A percentile compares a stretch with the other conserved stretches of the same genome.
Evolutionary conservation across 1,284 basidiomycete species (phyloP).

Genomic region (Rhodotorula sp.): DNA sequence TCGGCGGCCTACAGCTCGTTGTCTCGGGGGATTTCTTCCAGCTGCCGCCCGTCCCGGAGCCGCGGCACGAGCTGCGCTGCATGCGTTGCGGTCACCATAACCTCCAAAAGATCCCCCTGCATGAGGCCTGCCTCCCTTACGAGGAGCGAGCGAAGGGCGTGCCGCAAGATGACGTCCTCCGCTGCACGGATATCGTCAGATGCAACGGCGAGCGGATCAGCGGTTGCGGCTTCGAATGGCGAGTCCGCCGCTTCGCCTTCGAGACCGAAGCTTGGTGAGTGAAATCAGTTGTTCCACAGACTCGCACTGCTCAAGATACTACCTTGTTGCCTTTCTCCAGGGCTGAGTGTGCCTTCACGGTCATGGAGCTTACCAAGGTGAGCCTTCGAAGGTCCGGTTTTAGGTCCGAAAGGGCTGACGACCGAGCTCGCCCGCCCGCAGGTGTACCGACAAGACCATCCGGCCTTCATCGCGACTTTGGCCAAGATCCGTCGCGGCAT

Average conservation of each 20-base stretch:
- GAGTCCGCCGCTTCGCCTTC: constrained; percentile 25
- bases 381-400: background rate
- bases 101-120: constrained; percentile 14
- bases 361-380: constrained; percentile 40
- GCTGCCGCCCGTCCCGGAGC: constrained; percentile 34
- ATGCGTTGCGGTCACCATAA: constrained; percentile 31
- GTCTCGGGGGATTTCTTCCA: constrained; percentile 40
- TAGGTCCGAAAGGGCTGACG: background rate
- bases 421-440: background rate
- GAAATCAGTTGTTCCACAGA: background rate
- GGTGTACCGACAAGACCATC: constrained; percentile 42
- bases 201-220: background rate
- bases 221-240: constrained; percentile 26
- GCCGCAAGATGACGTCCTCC: constrained; percentile 4
- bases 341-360: constrained; percentile 34
- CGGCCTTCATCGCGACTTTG: constrained; percentile 40
- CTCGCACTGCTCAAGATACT: too few relatives aligned
- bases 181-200: constrained; percentile 15
- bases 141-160: constrained; percentile 19
- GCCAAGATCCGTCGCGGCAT: constrained; percentile 40
- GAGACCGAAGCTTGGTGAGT: constrained; percentile 38
- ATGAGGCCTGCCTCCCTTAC: constrained; percentile 21
- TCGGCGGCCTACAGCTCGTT: constrained; percentile 38
- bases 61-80: constrained; percentile 15
- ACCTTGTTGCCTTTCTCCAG: background rate